These are phyloP conservation scores for Pythium aquatile DNA, from an alignment of 352 stramenopile genomes.

Conservation along the genomic window DNA sequence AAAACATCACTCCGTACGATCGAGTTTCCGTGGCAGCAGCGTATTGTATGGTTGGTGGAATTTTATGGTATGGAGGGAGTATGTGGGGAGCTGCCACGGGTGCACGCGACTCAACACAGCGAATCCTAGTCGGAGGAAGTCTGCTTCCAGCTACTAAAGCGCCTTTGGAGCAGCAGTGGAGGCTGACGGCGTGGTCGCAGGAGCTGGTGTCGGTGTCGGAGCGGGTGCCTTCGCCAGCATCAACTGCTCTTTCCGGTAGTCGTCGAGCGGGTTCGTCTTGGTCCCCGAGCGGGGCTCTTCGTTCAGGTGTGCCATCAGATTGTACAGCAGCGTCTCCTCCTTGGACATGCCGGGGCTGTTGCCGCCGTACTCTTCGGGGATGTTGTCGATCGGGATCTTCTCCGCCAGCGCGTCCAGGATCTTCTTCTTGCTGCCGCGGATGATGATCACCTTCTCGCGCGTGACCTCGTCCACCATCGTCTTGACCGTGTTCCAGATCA, in stretches of 20 bases:
- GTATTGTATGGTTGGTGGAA: too few relatives aligned
- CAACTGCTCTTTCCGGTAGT: conserved; percentile 22
- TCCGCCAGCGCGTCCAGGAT: conserved; percentile 75
- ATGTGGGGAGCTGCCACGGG: too few relatives aligned
- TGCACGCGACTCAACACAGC: too few relatives aligned
- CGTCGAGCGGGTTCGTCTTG: conserved; percentile 52
- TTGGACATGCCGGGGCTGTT: conserved; percentile 55
- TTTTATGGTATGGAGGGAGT: too few relatives aligned
- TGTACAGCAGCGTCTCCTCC: conserved; percentile 71
- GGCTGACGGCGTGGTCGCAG: not conserved
- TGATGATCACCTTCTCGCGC: conserved; percentile 91
- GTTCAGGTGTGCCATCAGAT: conserved; percentile 76
- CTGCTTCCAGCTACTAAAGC: not conserved
- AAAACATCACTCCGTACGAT: too few relatives aligned
- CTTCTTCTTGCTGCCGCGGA: conserved; percentile 76
- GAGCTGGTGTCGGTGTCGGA: not conserved
- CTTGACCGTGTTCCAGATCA: conserved; percentile 92
- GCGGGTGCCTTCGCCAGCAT: conserved; percentile 7
- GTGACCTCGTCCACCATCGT: conserved; percentile 92
- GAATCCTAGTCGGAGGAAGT: too few relatives aligned
- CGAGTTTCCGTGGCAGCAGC: too few relatives aligned
- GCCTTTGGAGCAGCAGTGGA: not conserved
- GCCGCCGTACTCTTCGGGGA: conserved; percentile 78
- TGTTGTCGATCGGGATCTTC: conserved; percentile 74
- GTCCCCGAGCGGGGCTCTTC: conserved; percentile 47